A percentile compares a stretch with the other conserved stretches of the same genome.
phyloP scores from a whole-genome alignment of 305 asterid genomes.

The Fraxinus latifolia region DNA sequence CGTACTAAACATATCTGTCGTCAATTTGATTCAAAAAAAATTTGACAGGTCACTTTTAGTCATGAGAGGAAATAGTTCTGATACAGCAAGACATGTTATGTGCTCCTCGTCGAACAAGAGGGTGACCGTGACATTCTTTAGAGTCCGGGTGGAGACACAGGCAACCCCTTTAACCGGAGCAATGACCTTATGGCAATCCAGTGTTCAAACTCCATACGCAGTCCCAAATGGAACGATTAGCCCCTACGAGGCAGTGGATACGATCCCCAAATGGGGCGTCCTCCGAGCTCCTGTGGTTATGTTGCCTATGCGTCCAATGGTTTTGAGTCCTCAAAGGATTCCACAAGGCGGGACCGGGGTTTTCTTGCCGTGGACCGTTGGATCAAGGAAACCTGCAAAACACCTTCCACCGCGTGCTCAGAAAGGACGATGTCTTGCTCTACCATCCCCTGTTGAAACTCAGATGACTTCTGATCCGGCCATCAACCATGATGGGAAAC shows the following conservation, averaged over 20 bases:
- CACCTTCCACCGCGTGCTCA: conserved; percentile 96
- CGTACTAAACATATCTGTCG: neutral
- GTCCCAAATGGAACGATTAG: conserved; percentile 31
- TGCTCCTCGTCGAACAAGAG: conserved; percentile 77
- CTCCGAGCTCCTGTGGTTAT: conserved; percentile 65
- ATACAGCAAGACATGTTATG: conserved; percentile 80
- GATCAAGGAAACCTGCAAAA: conserved; percentile 59
- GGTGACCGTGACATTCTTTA: conserved; percentile 75
- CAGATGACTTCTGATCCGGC: conserved; percentile 40
- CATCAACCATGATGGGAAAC: conserved; percentile 24
- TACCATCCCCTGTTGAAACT: conserved; percentile 52
- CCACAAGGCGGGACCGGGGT: conserved; percentile 88
- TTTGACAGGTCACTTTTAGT: conserved; percentile 68
- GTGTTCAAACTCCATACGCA: conserved; percentile 41
- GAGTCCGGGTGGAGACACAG: conserved; percentile 51
- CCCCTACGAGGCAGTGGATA: conserved; percentile 38
- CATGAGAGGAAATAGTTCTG: conserved; percentile 88
- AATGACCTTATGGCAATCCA: conserved; percentile 77
- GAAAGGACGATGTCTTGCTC: conserved; percentile 67
- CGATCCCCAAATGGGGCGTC: conserved; percentile 74
- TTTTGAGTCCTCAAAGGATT: conserved; percentile 48
- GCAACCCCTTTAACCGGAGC: conserved; percentile 38
- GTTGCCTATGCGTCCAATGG: conserved; percentile 67
- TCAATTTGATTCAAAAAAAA: neutral
- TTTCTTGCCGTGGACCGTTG: conserved; percentile 74